Conservation (phyloP, 352 stramenopile species). For the Globisporangium orthogonon region DNA sequence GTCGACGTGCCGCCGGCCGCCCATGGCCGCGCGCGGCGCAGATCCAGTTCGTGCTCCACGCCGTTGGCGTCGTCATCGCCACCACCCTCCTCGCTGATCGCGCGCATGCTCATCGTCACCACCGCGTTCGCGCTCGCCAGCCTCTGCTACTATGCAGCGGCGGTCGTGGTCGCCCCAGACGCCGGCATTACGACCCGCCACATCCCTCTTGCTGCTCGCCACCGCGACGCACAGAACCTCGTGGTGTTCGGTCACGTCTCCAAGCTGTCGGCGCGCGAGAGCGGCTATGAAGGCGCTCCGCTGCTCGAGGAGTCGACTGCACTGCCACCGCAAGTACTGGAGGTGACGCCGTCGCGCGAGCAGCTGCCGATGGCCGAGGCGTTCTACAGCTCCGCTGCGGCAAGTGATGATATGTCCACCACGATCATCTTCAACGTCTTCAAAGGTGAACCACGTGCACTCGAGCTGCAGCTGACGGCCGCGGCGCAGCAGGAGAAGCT, state of each 20-base stretch:
- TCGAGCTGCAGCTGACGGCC: constrained; percentile 35
- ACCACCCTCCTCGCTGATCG: background rate
- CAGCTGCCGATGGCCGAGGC: constrained; percentile 29
- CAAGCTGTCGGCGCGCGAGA: background rate
- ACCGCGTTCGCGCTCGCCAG: constrained; percentile 5
- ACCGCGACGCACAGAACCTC: constrained; percentile 2
- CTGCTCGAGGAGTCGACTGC: background rate
- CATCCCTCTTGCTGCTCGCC: background rate
- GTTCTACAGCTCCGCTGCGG: constrained; percentile 33
- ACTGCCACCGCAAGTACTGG: background rate
- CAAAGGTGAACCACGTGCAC: constrained; percentile 35
- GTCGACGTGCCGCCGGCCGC: background rate
- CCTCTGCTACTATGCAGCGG: constrained; percentile 9
- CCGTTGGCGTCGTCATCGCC: background rate
- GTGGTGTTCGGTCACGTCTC: constrained; percentile 3
- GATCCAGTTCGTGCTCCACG: background rate
- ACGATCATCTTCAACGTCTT: constrained; percentile 77
- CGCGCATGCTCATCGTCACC: constrained; percentile 6
- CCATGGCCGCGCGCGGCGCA: background rate
- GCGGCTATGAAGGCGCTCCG: background rate
- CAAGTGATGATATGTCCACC: constrained; percentile 35
- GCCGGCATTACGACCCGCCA: no score
- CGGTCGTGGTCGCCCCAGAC: background rate
- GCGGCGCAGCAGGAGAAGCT: constrained; percentile 32
- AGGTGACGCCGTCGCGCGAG: constrained; percentile 3